These are phyloP conservation scores for Entrophospora sp. DNA, from an alignment of 192 early-diverging fungal genomes.

Conservation along the genomic window DNA sequence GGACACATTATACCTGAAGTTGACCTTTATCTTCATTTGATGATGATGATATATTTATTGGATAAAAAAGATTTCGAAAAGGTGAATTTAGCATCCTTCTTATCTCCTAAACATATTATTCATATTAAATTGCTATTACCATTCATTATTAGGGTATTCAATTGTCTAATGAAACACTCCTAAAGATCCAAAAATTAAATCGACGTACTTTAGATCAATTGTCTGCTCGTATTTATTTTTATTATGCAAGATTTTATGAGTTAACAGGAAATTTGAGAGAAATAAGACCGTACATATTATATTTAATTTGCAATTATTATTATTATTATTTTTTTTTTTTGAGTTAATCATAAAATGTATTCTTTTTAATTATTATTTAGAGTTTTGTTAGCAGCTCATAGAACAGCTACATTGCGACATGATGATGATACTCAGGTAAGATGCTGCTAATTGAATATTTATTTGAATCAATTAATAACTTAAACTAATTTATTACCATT, in stretches of 20 bases:
- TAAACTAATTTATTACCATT: neutral
- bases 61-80: constrained; percentile 64
- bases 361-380: constrained; percentile 32
- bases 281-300: constrained; percentile 54
- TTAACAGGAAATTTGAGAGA: constrained; percentile 58
- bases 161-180: constrained; percentile 57
- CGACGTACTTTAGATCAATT: constrained; percentile 85
- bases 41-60: constrained; percentile 73
- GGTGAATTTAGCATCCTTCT: no score
- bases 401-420: constrained; percentile 84
- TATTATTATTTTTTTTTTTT: neutral
- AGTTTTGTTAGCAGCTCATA: constrained; percentile 67
- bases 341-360: no score
- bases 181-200: constrained; percentile 57
- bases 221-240: constrained; percentile 78
- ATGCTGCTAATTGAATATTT: no score
- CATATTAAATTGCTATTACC: no score
- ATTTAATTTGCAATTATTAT: no score
- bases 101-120: no score
- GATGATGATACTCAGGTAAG: constrained; percentile 81
- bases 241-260: no score
- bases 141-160: constrained; percentile 57
- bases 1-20: constrained; percentile 56
- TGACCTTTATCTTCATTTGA: constrained; percentile 79
- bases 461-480: no score